Base-by-base conservation (phyloP, 257 asterid species). In the Dorcoceras hygrometricum region DNA sequence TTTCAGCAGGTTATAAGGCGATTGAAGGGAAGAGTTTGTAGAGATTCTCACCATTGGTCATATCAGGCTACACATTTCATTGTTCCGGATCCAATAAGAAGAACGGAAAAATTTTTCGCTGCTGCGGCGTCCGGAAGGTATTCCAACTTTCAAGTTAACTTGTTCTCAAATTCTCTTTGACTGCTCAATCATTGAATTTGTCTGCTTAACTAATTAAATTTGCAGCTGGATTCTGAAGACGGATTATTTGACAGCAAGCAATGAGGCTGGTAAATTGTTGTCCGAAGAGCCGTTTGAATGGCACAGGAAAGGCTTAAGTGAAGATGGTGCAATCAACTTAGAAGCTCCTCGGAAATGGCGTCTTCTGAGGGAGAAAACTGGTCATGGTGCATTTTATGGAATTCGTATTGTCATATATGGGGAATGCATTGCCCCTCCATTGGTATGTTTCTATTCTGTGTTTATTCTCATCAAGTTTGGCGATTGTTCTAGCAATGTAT, bases 51-150 rank as follows among this genome's bases (percentile, higher is more conserved):
- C 77, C 84, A 80, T 48, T 94, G 99, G 99, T 87, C 95, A 2
- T 93, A 90, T 82, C 95, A 93, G 71, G 99, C 97, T 70, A 94
- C 99, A 55, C 96, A 94, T 76, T 84, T 87, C 70, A 75, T 94
- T 72, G 88, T 85, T 69, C 97, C 99, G 0, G 97, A 87, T 69
- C 97, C 97, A 12, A 39, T 90, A 14, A 78, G 84, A 72, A 79
- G 99, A 84, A 94, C 99, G 0, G 99, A 94, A 71, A 94, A 94
- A 73, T 79, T 94, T 59, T 94, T 94, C 27, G 99, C 97, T 26
- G 97, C 97, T 71, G 97, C 93, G 19, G 96, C 99, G 43, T 88
- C 99, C 50, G 99, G 99, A 84, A 85, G 97, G 99, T 90, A 80
- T 68, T 51, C 66, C 23, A 62, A 57, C 32, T 57, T 62, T 36